These are phyloP conservation scores for Ustilago hordei DNA, from an alignment of 1,284 basidiomycete genomes.

Conservation along the genomic window DNA sequence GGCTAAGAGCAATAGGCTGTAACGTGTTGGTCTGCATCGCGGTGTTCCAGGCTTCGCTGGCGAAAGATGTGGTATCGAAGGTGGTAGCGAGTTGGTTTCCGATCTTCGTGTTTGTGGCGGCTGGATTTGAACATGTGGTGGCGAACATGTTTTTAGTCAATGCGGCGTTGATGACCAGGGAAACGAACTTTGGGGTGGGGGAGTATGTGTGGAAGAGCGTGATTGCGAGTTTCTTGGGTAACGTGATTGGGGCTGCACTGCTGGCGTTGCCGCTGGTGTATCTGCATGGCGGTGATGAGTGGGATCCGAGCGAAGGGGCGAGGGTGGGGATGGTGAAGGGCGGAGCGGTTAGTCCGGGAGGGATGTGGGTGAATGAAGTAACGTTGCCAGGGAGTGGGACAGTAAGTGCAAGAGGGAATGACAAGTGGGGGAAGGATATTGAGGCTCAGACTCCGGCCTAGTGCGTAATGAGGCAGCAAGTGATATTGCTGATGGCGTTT, in stretches of 20 bases:
- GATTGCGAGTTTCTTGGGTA: constrained; percentile 78
- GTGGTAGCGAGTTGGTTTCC: constrained; percentile 80
- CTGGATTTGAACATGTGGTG: constrained; percentile 77
- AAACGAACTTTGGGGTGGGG: constrained; percentile 65
- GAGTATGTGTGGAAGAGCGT: constrained; percentile 79
- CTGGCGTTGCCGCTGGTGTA: constrained; percentile 71
- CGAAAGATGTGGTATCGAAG: constrained; percentile 80
- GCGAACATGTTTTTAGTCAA: constrained; percentile 76
- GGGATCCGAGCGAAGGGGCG: constrained; percentile 36
- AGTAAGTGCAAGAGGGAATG: neutral
- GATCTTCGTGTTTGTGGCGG: constrained; percentile 79
- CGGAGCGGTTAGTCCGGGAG: constrained; percentile 9
- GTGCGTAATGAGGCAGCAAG: neutral
- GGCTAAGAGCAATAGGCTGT: constrained; percentile 81
- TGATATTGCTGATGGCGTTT: neutral
- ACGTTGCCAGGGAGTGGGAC: constrained; percentile 22
- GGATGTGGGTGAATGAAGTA: constrained; percentile 28
- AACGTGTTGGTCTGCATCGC: constrained; percentile 84
- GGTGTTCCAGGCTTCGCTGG: constrained; percentile 81
- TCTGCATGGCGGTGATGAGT: constrained; percentile 57
- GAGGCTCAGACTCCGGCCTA: constrained; percentile 30
- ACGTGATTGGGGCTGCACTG: constrained; percentile 76
- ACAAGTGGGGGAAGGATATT: constrained; percentile 32
- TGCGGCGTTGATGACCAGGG: constrained; percentile 73
- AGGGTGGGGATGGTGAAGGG: constrained; percentile 7